These are phyloP conservation scores for Monosporascus sp. DNA, from an alignment of 2,329 filamentous ascomycete genomes.

Conservation along the genomic window DNA sequence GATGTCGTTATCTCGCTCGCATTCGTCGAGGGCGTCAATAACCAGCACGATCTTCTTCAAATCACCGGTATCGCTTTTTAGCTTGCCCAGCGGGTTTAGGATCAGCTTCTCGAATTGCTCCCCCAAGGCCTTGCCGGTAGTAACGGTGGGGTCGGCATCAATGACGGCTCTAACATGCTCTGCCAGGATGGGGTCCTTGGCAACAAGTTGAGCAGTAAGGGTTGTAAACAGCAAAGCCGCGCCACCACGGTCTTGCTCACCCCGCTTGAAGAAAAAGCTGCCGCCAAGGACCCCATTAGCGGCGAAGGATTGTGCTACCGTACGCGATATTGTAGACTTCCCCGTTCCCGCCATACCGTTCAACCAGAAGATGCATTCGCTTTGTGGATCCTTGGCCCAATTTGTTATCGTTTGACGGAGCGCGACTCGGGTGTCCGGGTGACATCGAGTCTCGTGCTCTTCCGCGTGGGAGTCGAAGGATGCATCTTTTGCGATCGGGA, in stretches of 20 bases:
- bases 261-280: no score
- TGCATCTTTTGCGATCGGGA: constrained; percentile 12
- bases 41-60: constrained; percentile 20
- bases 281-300: no score
- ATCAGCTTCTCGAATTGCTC: constrained; percentile 38
- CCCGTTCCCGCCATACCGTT: no score
- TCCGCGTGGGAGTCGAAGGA: constrained; percentile 31
- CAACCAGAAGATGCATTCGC: no score
- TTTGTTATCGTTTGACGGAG: constrained; percentile 20
- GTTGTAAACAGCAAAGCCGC: no score
- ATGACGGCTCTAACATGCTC: constrained; percentile 14
- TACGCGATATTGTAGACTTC: no score
- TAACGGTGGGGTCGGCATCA: constrained; percentile 21
- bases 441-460: constrained; percentile 27
- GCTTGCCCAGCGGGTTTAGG: constrained; percentile 19
- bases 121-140: constrained; percentile 23
- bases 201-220: no score
- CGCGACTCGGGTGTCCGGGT: constrained; percentile 24
- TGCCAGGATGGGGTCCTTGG: no score
- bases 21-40: constrained; percentile 32
- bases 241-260: no score
- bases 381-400: no score
- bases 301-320: no score
- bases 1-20: constrained; percentile 26
- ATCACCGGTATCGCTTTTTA: constrained; percentile 10